A percentile compares a stretch with the other conserved stretches of the same genome.
These are phyloP conservation scores for Hymenoscyphus salicellus DNA, from an alignment of 2,329 filamentous ascomycete species.

Conservation along the genomic window DNA sequence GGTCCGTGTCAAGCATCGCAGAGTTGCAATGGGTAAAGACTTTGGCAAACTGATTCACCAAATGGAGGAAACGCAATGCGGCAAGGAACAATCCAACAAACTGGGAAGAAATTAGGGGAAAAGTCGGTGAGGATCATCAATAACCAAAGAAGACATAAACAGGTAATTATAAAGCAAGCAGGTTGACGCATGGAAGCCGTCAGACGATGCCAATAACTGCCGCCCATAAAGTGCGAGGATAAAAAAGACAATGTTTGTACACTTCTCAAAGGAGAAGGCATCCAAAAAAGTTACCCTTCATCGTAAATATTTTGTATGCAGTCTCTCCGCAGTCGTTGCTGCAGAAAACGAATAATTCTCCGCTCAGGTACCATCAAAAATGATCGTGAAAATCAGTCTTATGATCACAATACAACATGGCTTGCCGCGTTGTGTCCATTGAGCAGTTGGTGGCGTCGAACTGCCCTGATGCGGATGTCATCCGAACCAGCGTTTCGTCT, in stretches of 20 bases:
- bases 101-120: conserved; percentile 5
- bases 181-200: conserved; percentile 5
- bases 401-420: neutral
- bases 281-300: neutral
- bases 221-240: neutral
- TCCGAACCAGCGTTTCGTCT: neutral
- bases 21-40: neutral
- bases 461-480: neutral
- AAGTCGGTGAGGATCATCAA: conserved; percentile 16
- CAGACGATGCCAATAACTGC: neutral
- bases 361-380: conserved; percentile 22
- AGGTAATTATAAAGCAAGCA: conserved; percentile 7
- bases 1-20: conserved; percentile 20
- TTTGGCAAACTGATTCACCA: conserved; percentile 3
- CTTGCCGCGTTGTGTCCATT: too few species aligned
- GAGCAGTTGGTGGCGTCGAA: neutral
- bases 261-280: too few species aligned
- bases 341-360: conserved; percentile 3
- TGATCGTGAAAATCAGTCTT: neutral
- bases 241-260: neutral
- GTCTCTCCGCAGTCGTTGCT: neutral
- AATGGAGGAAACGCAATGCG: conserved; percentile 2
- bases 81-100: neutral
- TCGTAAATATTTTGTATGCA: neutral
- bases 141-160: neutral